Evolutionary conservation across 805 yeast species (phyloP), one percentile per base, ranked within the genome.

Genomic region (Groenewaldozyma salmanticensis): DNA sequence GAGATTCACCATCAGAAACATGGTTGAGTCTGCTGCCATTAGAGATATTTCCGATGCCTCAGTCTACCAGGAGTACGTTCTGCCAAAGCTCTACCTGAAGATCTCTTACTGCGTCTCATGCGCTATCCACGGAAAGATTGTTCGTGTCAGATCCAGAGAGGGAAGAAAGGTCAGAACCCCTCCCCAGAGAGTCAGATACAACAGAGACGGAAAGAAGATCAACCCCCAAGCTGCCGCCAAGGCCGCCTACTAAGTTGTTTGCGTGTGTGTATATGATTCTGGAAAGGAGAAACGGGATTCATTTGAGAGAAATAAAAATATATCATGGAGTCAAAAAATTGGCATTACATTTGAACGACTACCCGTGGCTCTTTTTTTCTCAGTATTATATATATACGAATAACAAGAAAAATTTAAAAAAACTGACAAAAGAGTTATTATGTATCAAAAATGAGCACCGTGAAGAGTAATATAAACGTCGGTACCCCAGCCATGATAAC

Each of bases 1-100:
- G 92, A 86, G 99, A 78, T 94, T 92, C 80, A 87, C 96, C 73
- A 81, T 92, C 84, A 85, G 96, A 79, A 92, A 92, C 95, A 92
- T 92, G 90, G 99, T 92, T 64, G 99, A 92, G 80, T 92, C 96
- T 61, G 98, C 98, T 70, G 70, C 98, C 65, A 94, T 92, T 68
- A 88, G 99, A 81, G 99, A 92, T 75, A 79, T 92, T 73, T 84
- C 95, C 62, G 99, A 92, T 76, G 98, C 98, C 64, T 88, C 96
- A 49, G 97, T 92, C 64, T 92, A 92, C 83, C 77, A 84, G 65
- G 98, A 92, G 79, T 92, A 92, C 79, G 97, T 95, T 66, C 77
- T 92, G 65, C 99, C 99, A 75, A 92, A 92, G 82, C 82, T 92
- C 68, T 92, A 90, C 94, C 84, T 92, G 86, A 92, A 92, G 80